Percentiles rank a stretch among this genome's conserved stretches.
Evolutionary conservation across 2,329 filamentous ascomycete genomes (phyloP).

Genomic region (Ceratocystis variospora): DNA sequence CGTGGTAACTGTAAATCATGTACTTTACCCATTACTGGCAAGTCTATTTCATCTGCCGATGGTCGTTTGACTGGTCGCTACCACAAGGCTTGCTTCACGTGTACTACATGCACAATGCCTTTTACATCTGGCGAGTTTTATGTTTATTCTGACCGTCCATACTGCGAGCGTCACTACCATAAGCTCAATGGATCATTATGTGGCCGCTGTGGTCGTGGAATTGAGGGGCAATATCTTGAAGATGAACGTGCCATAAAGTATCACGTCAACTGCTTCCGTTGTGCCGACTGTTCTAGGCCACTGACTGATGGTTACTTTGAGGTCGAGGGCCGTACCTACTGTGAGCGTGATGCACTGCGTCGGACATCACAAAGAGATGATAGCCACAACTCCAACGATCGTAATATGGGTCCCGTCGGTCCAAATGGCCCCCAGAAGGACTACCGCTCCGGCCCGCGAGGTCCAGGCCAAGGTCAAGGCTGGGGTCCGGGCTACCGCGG

Average conservation of each 20-base stretch:
- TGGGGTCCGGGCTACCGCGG: constrained; percentile 5
- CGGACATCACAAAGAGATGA: constrained; percentile 26
- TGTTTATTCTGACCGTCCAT: constrained; percentile 73
- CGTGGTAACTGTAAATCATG: constrained; percentile 79
- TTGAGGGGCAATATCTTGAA: constrained; percentile 87
- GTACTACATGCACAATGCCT: constrained; percentile 64
- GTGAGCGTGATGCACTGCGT: constrained; percentile 69
- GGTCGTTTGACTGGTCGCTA: constrained; percentile 85
- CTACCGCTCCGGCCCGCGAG: constrained; percentile 14
- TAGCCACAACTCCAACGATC: constrained; percentile 11
- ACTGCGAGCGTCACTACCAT: constrained; percentile 88
- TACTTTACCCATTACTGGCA: constrained; percentile 62
- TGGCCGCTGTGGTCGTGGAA: constrained; percentile 62
- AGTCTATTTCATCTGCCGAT: constrained; percentile 87
- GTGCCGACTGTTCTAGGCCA: constrained; percentile 59
- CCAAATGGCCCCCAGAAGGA: constrained; percentile 9
- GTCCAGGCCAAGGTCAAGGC: constrained; percentile 11
- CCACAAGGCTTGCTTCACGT: constrained; percentile 91
- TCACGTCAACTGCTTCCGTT: constrained; percentile 77
- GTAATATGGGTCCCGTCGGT: constrained; percentile 18
- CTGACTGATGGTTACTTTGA: constrained; percentile 84
- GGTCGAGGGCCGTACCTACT: constrained; percentile 65
- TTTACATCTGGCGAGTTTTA: constrained; percentile 89
- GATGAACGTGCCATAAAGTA: constrained; percentile 67
- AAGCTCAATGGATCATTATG: constrained; percentile 80